Evolutionary conservation across 768 basidiomycete species (phyloP).

Genomic region (Ramaria rubella): DNA sequence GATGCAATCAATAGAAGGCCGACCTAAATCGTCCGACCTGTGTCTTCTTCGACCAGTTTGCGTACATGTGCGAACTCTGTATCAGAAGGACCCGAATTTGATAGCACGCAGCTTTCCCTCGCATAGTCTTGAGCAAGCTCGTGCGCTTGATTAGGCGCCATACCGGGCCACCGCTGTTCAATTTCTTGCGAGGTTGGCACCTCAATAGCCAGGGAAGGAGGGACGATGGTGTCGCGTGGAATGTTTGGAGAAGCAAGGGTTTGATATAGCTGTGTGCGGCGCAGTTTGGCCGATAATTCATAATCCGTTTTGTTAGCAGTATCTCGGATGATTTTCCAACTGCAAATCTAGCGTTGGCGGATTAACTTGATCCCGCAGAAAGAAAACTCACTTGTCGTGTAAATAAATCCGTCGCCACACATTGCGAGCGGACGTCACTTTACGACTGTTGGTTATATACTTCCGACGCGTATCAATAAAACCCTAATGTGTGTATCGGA

Average conservation of each 20-base stretch:
- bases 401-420: constrained; percentile 87
- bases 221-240: constrained; percentile 20
- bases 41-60: constrained; percentile 54
- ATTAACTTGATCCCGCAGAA: neutral
- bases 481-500: constrained; percentile 22
- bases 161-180: constrained; percentile 65
- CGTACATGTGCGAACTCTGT: constrained; percentile 40
- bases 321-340: constrained; percentile 72
- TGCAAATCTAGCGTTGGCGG: constrained; percentile 24
- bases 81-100: constrained; percentile 24
- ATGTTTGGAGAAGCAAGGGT: constrained; percentile 35
- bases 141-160: constrained; percentile 59
- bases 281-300: constrained; percentile 64
- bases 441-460: constrained; percentile 66
- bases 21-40: neutral
- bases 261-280: constrained; percentile 65
- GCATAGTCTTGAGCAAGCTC: constrained; percentile 54
- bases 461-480: constrained; percentile 25
- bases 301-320: constrained; percentile 73
- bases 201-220: constrained; percentile 51
- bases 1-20: constrained; percentile 1
- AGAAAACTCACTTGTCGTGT: constrained; percentile 73
- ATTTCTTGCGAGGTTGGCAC: constrained; percentile 57
- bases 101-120: constrained; percentile 52
- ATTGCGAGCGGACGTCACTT: constrained; percentile 59